Percentiles rank a stretch among this genome's conserved stretches.
Conservation (phyloP, 225 moss, liverwort and hornwort genomes). For the Polytrichum formosum region DNA sequence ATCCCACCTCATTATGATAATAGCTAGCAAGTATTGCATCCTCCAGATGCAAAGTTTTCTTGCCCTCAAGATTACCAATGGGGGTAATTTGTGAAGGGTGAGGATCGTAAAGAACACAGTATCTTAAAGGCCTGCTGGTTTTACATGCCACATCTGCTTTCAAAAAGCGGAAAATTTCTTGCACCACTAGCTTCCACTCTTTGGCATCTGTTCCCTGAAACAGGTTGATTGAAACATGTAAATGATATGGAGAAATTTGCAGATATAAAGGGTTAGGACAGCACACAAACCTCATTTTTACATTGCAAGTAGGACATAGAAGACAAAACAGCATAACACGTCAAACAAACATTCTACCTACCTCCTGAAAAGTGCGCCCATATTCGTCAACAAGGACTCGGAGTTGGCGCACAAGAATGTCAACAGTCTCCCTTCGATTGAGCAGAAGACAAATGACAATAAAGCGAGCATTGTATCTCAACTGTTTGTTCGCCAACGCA, state of each 20-base stretch:
- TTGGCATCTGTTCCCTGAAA: slow-evolving; percentile 83
- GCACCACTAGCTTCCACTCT: slow-evolving; percentile 90
- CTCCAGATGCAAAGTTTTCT: slow-evolving; percentile 69
- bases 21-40: slow-evolving; percentile 97
- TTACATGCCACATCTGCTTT: slow-evolving; percentile 88
- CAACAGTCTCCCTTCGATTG: slow-evolving; percentile 79
- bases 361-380: slow-evolving; percentile 74
- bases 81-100: slow-evolving; percentile 56
- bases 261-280: no score
- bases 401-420: slow-evolving; percentile 73
- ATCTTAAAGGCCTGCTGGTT: slow-evolving; percentile 80
- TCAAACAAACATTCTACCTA: slow-evolving; percentile 21
- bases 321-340: not conserved
- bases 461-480: slow-evolving; percentile 91
- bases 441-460: slow-evolving; percentile 93
- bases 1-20: slow-evolving; percentile 79
- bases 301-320: no score
- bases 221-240: not conserved
- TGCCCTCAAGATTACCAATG: slow-evolving; percentile 42
- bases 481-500: slow-evolving; percentile 84
- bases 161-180: slow-evolving; percentile 89
- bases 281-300: no score
- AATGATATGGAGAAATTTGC: not conserved
- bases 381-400: slow-evolving; percentile 83
- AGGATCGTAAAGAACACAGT: slow-evolving; percentile 84